phyloP scores from a whole-genome alignment of 306 rosid genomes.

The Coriaria nepalensis region DNA sequence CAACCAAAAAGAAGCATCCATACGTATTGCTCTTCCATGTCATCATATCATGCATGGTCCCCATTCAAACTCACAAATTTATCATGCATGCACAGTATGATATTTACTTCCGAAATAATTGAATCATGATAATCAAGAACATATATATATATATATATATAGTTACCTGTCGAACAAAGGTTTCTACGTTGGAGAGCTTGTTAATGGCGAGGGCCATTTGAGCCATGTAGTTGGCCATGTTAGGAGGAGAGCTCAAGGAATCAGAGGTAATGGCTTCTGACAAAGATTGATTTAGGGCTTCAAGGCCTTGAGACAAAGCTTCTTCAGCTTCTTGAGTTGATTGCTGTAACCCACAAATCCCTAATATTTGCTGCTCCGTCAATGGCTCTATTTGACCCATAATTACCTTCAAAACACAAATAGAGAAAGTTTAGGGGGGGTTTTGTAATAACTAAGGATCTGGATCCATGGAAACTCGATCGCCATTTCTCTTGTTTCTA shows the following conservation, averaged over 20 bases:
- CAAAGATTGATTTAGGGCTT: conserved; percentile 63
- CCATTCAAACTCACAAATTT: not conserved
- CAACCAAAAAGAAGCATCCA: no score
- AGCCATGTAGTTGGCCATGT: conserved; percentile 92
- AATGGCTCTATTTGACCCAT: conserved; percentile 69
- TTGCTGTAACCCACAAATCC: conserved; percentile 76
- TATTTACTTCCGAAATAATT: no score
- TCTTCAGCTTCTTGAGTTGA: conserved; percentile 78
- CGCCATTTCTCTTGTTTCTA: conserved; percentile 9
- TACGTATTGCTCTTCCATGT: no score
- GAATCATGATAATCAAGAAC: no score
- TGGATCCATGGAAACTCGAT: no score
- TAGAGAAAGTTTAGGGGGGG: conserved; percentile 10
- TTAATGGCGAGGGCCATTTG: conserved; percentile 89
- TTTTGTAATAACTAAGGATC: no score
- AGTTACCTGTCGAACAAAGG: conserved; percentile 78
- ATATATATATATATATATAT: no score
- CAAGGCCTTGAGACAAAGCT: conserved; percentile 78
- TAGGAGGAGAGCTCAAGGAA: conserved; percentile 57
- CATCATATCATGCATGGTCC: no score
- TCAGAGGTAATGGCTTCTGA: conserved; percentile 65
- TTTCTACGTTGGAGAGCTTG: conserved; percentile 80
- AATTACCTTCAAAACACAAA: conserved; percentile 35
- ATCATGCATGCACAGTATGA: not conserved
- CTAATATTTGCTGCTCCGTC: conserved; percentile 83